A percentile compares a stretch with the other conserved stretches of the same genome.
Evolutionary conservation across 768 basidiomycete species (phyloP).

Genomic region (Auricularia heimuer): DNA sequence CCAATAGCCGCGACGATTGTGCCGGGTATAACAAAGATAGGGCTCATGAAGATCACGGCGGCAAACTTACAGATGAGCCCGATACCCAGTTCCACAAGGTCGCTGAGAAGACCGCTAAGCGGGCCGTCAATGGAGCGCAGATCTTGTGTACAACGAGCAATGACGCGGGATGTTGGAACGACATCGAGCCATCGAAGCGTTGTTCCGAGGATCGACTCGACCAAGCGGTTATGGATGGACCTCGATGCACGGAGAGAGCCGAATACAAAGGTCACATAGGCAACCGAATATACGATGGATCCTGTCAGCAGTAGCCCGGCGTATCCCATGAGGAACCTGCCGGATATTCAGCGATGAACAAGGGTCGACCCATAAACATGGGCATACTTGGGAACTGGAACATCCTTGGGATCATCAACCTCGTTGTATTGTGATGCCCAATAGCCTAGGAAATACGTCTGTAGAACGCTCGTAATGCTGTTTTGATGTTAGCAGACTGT

Average conservation of each 20-base stretch:
- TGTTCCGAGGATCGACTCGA: constrained; percentile 16
- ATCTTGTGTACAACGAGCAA: constrained; percentile 58
- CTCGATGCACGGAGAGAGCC: constrained; percentile 5
- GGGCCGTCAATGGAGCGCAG: constrained; percentile 36
- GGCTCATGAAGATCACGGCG: constrained; percentile 36
- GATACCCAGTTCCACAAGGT: constrained; percentile 22
- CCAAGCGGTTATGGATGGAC: constrained; percentile 5
- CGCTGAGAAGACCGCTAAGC: constrained; percentile 2
- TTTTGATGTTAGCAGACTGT: not conserved
- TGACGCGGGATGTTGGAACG: constrained; percentile 47
- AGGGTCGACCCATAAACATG: not conserved
- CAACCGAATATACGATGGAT: constrained; percentile 24
- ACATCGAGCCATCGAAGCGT: constrained; percentile 42
- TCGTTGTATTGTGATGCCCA: constrained; percentile 36
- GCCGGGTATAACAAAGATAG: constrained; percentile 38
- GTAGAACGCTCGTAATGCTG: constrained; percentile 43
- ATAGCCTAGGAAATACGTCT: constrained; percentile 36
- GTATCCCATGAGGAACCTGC: constrained; percentile 43
- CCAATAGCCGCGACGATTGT: constrained; percentile 33
- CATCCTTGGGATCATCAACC: constrained; percentile 35
- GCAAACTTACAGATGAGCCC: constrained; percentile 33
- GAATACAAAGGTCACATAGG: constrained; percentile 10
- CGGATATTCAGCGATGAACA: constrained; percentile 8
- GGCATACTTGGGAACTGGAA: not conserved
- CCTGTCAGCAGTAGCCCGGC: constrained; percentile 25